A percentile compares a stretch with the other conserved stretches of the same genome.
Conservation (phyloP, 352 stramenopile genomes). For the Pythium sp. region DNA sequence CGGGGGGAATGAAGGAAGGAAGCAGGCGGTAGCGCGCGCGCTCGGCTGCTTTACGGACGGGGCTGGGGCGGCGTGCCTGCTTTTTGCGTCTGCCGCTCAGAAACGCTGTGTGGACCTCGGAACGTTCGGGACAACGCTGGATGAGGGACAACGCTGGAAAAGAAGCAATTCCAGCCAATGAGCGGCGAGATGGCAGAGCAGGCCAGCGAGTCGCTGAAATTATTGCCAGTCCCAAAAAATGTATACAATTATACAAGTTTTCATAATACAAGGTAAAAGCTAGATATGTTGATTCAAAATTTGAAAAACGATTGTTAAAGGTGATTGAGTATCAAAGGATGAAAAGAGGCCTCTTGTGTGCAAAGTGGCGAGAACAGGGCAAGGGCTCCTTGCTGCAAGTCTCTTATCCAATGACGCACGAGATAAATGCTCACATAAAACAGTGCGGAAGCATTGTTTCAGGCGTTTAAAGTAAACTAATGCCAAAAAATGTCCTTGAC, state of each 20-base stretch:
- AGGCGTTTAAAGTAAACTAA: neutral
- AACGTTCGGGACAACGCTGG: neutral
- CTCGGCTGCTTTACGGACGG: neutral
- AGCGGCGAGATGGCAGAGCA: conserved; percentile 1
- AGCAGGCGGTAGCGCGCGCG: neutral
- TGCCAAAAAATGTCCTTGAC: too few species aligned
- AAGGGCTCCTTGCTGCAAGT: neutral
- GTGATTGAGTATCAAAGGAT: neutral
- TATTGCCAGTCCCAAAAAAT: neutral
- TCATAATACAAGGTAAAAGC: neutral
- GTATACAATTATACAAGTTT: neutral
- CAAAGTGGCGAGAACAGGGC: neutral
- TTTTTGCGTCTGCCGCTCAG: conserved; percentile 2
- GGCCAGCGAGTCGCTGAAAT: neutral
- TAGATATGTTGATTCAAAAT: neutral
- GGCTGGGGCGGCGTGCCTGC: neutral
- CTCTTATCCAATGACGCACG: conserved; percentile 7
- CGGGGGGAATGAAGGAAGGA: neutral
- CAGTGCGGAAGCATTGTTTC: conserved; percentile 1
- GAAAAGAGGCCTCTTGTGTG: neutral
- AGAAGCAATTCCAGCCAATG: conserved; percentile 12
- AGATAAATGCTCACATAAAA: neutral
- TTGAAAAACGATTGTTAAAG: neutral
- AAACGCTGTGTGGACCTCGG: conserved; percentile 6
- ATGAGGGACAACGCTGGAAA: conserved; percentile 7